These are phyloP conservation scores for Cystofilobasidium macerans DNA, from an alignment of 768 basidiomycete genomes.

Conservation along the genomic window DNA sequence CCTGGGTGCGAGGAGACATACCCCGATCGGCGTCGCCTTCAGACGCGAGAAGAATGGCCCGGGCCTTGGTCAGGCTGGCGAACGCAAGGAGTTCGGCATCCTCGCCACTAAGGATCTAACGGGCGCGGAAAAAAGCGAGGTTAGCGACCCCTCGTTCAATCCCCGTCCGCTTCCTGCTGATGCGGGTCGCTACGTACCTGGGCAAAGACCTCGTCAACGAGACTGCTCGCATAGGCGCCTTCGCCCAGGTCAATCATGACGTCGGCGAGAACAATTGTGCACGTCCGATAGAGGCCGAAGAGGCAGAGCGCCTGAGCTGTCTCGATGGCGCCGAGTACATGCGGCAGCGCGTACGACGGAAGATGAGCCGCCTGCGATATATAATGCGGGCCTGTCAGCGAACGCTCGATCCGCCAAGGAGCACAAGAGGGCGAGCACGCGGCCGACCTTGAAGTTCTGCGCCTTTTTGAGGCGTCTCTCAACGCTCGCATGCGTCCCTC, in stretches of 20 bases:
- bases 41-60: background rate
- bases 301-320: conserved; percentile 66
- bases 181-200: conserved; percentile 45
- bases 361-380: background rate
- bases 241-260: conserved; percentile 65
- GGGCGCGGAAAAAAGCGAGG: too few species aligned
- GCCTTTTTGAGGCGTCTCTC: background rate
- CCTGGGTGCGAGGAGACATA: background rate
- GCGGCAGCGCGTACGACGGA: conserved; percentile 41
- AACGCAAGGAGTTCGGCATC: conserved; percentile 20
- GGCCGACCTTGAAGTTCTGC: background rate
- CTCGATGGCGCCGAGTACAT: conserved; percentile 62
- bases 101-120: conserved; percentile 1
- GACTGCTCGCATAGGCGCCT: conserved; percentile 51
- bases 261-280: conserved; percentile 63
- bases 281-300: conserved; percentile 56
- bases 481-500: background rate
- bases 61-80: conserved; percentile 12
- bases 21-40: background rate
- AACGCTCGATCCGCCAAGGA: too few species aligned
- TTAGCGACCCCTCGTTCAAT: too few species aligned
- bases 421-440: conserved; percentile 28
- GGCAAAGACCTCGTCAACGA: conserved; percentile 70
- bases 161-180: too few species aligned
- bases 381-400: too few species aligned